Conservation (phyloP, 2,329 filamentous ascomycete genomes). For the Alternaria gaisen region DNA sequence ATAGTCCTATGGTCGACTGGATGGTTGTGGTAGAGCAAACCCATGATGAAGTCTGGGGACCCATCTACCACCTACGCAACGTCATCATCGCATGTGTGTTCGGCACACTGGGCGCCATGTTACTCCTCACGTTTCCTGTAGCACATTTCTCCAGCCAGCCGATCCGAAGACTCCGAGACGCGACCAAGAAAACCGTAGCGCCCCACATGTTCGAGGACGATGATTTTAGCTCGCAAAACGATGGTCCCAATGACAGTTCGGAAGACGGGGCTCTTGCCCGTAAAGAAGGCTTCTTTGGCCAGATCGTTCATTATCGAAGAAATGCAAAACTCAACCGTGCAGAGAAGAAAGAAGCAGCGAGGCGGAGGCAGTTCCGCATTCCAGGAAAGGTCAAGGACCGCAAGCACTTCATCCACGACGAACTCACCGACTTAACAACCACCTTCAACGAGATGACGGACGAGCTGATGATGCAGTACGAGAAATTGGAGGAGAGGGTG, state of each 20-base stretch:
- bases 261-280: constrained; percentile 59
- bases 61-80: constrained; percentile 77
- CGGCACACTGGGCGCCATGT: constrained; percentile 76
- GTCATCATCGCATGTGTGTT: constrained; percentile 88
- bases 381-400: constrained; percentile 81
- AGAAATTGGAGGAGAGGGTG: constrained; percentile 83
- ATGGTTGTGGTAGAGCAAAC: constrained; percentile 81
- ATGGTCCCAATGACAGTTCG: constrained; percentile 54
- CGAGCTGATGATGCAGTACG: constrained; percentile 86
- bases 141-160: constrained; percentile 84
- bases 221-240: constrained; percentile 49
- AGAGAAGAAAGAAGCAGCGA: constrained; percentile 51
- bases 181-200: constrained; percentile 76
- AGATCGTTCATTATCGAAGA: constrained; percentile 48
- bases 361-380: constrained; percentile 76
- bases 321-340: constrained; percentile 46
- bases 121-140: constrained; percentile 77
- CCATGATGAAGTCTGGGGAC: constrained; percentile 75
- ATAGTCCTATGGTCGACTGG: constrained; percentile 78
- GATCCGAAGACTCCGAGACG: constrained; percentile 77
- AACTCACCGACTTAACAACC: constrained; percentile 80
- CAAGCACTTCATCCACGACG: constrained; percentile 81
- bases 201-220: constrained; percentile 66
- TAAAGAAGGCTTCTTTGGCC: constrained; percentile 57
- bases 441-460: constrained; percentile 97